phyloP scores from a whole-genome alignment of 2,329 filamentous ascomycete genomes.

The Neurospora sp. region DNA sequence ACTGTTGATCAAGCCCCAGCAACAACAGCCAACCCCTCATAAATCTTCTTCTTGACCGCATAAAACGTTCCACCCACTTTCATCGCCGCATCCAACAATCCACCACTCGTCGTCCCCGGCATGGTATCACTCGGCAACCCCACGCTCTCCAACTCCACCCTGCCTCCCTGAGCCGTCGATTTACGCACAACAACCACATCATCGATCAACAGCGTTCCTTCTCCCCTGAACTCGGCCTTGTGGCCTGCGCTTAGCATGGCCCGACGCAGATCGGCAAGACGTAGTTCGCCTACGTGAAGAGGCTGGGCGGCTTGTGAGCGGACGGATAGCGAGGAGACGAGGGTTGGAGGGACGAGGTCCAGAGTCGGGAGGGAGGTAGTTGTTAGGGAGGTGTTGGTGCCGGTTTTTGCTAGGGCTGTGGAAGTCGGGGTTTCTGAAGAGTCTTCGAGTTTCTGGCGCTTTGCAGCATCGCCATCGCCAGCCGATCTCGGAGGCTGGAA shows the following conservation, averaged over 20 bases:
- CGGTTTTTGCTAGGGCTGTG: slow-evolving; percentile 5
- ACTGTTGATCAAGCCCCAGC: slow-evolving; percentile 45
- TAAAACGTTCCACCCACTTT: slow-evolving; percentile 59
- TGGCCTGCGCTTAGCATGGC: slow-evolving; percentile 76
- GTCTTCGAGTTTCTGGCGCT: slow-evolving; percentile 37
- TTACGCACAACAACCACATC: slow-evolving; percentile 82
- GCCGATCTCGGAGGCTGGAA: too few relatives aligned
- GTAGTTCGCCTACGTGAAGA: slow-evolving; percentile 86
- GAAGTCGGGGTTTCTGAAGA: slow-evolving; percentile 5
- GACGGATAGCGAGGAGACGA: slow-evolving; percentile 64
- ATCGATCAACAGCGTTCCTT: slow-evolving; percentile 85
- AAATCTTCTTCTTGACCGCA: slow-evolving; percentile 82
- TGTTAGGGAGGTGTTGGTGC: slow-evolving; percentile 9
- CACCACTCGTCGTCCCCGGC: slow-evolving; percentile 23
- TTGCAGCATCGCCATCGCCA: slow-evolving; percentile 36
- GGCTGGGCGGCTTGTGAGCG: slow-evolving; percentile 66
- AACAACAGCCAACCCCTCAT: slow-evolving; percentile 87
- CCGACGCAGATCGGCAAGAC: slow-evolving; percentile 77
- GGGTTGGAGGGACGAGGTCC: slow-evolving; percentile 43
- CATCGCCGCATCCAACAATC: slow-evolving; percentile 5
- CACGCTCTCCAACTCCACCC: slow-evolving; percentile 77
- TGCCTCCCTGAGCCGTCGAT: slow-evolving; percentile 57
- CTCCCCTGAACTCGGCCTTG: slow-evolving; percentile 83
- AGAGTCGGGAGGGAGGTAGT: slow-evolving; percentile 34
- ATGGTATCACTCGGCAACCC: slow-evolving; percentile 39